Evolutionary conservation across 176 grass and related monocot genomes (phyloP), one percentile per base, ranked within the genome.

Genomic region (Carex parvula): DNA sequence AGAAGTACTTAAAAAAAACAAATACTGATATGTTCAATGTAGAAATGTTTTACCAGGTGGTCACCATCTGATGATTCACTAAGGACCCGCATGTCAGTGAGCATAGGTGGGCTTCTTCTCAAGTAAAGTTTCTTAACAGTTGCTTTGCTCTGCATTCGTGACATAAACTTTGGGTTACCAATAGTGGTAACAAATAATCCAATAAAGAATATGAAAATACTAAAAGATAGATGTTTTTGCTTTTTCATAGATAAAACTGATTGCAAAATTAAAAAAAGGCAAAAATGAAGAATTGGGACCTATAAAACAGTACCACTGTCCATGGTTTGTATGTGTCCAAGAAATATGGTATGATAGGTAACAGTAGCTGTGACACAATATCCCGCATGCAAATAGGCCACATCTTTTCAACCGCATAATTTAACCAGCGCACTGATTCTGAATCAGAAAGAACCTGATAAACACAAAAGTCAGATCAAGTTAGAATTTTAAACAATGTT

Each of bases 311-410:
- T 98, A 98, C 95, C 68, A 89, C 95, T 84, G 88, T 93, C 91
- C 91, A 91, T 60, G 95, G 92, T 86, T 98, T 98, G 79, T 90
- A 98, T 64, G 93, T 98, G 86, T 93, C 95, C 83, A 98, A 85
- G 63, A 98, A 98, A 91, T 91, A 98, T 8, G 95, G 95, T 88
- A 95, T 95, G 67, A 98, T 93, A 41, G 92, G 91, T 71, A 60
- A 71, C 10, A 98, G 50, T 90, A 98, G 91, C 62, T 95, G 88
- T 11, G 95, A 98, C 70, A 86, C 90, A 11, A 98, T 91, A 84
- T 89, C 90, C 83, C 95, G 90, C 92, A 98, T 93, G 79, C 95
- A 98, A 50, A 98, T 90, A 69, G 92, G 89, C 95, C 95, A 98
- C 89, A 98, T 91, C 91, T 95, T 93, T 84, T 90, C 79, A 20